Conservation (phyloP, 495 filamentous ascomycete genomes). For the Penicillium cinerascens region DNA sequence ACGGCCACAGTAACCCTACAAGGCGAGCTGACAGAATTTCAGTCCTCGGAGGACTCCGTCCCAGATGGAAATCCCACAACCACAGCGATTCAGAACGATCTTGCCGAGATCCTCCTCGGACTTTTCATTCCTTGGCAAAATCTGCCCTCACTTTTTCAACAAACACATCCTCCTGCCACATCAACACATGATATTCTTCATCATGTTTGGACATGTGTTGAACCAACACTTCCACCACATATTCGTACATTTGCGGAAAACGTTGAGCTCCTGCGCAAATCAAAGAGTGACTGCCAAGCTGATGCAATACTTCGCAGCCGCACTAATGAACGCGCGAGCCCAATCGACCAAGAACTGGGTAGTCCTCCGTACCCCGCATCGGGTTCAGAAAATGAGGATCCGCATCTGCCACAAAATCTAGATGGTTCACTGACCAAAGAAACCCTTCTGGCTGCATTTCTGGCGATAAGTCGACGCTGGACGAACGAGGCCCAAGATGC, state of each 20-base stretch:
- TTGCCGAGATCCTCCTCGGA: slow-evolving; percentile 8
- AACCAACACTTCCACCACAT: slow-evolving; percentile 1
- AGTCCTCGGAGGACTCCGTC: slow-evolving; percentile 8
- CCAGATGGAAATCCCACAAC: slow-evolving; percentile 5
- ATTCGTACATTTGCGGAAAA: slow-evolving; percentile 3
- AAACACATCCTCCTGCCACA: neutral
- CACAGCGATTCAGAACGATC: slow-evolving; percentile 6
- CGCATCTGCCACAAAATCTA: too few species aligned
- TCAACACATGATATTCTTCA: too few species aligned
- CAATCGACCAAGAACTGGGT: neutral
- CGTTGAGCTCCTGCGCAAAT: slow-evolving; percentile 6
- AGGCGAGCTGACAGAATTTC: slow-evolving; percentile 6
- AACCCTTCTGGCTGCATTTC: too few species aligned
- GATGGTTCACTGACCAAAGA: too few species aligned
- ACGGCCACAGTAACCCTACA: slow-evolving; percentile 3
- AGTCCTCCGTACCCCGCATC: neutral
- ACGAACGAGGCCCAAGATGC: neutral
- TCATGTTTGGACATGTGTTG: slow-evolving; percentile 2
- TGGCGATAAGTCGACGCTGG: neutral
- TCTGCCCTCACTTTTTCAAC: neutral
- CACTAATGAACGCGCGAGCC: neutral
- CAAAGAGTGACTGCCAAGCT: slow-evolving; percentile 4
- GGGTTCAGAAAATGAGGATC: too few species aligned
- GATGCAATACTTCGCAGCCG: neutral
- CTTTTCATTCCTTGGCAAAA: slow-evolving; percentile 9